These are phyloP conservation scores for Lyophyllum shimeji DNA, from an alignment of 768 basidiomycete species.

Conservation along the genomic window DNA sequence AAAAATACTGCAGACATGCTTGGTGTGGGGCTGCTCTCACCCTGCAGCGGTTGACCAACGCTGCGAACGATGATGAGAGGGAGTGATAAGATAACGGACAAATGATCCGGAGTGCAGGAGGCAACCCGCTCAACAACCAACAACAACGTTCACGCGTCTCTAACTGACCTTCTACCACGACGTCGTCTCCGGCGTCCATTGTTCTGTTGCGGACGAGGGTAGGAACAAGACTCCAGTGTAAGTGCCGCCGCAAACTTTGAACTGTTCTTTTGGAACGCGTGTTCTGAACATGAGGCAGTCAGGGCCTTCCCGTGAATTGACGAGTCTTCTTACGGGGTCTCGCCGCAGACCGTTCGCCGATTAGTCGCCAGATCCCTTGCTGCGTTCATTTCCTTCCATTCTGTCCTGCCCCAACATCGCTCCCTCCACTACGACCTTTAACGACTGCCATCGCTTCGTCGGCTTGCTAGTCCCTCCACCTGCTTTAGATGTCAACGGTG, in stretches of 20 bases:
- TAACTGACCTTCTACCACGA: conserved; percentile 14
- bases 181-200: conserved; percentile 11
- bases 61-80: conserved; percentile 19
- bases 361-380: conserved; percentile 17
- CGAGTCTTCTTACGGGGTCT: conserved; percentile 20
- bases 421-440: conserved; percentile 5
- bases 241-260: conserved; percentile 19
- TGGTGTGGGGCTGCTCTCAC: neutral
- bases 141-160: conserved; percentile 16
- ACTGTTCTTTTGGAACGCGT: conserved; percentile 39
- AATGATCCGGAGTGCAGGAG: conserved; percentile 18
- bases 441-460: conserved; percentile 13
- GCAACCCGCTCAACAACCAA: conserved; percentile 16
- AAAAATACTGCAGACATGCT: neutral
- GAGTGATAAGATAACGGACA: conserved; percentile 20
- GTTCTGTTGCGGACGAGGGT: conserved; percentile 13
- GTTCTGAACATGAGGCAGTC: conserved; percentile 58
- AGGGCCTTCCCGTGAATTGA: conserved; percentile 40
- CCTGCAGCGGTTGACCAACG: conserved; percentile 4
- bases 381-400: conserved; percentile 5
- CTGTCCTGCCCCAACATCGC: conserved; percentile 15
- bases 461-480: conserved; percentile 4
- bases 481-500: conserved; percentile 36
- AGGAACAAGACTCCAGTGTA: conserved; percentile 19
- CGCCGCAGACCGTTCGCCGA: conserved; percentile 22